Percentiles rank a stretch among this genome's conserved stretches.
Conservation (phyloP, 1,284 basidiomycete species). For the Pyrrhoderma lamaoense region DNA sequence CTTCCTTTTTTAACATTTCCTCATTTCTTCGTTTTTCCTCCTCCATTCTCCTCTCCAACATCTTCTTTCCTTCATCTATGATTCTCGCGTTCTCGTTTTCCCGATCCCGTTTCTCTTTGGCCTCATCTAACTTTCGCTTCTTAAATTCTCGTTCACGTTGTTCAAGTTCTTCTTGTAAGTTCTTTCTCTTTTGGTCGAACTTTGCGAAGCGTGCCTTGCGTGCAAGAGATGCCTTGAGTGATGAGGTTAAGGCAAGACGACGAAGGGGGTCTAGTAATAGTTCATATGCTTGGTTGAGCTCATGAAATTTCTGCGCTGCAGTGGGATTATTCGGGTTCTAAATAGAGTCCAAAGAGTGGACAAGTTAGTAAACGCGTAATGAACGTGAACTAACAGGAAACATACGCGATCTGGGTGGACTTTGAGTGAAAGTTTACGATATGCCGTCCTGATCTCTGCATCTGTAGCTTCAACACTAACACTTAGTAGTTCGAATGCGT, state of each 20-base stretch:
- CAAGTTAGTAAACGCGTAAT: no score
- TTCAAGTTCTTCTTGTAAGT: constrained; percentile 78
- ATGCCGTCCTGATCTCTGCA: constrained; percentile 78
- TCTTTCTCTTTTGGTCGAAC: constrained; percentile 78
- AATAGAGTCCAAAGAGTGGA: constrained; percentile 11
- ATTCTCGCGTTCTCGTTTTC: constrained; percentile 67
- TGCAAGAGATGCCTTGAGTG: constrained; percentile 65
- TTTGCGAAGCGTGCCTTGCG: constrained; percentile 66
- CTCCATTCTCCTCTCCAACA: constrained; percentile 64
- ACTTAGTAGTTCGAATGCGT: constrained; percentile 74
- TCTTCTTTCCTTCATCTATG: constrained; percentile 67
- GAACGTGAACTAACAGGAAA: constrained; percentile 25
- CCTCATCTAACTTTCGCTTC: constrained; percentile 57
- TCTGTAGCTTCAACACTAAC: constrained; percentile 67
- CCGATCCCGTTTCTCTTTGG: constrained; percentile 46
- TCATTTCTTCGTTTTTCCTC: constrained; percentile 40
- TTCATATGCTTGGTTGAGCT: constrained; percentile 80
- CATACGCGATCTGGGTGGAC: constrained; percentile 83
- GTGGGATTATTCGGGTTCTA: constrained; percentile 71
- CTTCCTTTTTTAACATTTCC: constrained; percentile 28
- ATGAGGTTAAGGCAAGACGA: constrained; percentile 77
- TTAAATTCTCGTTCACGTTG: constrained; percentile 77
- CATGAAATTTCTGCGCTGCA: constrained; percentile 76
- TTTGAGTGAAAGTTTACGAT: constrained; percentile 75
- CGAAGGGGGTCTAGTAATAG: constrained; percentile 81